Conservation (phyloP, 108 stramenopile species). For the Nitzschia sp. region DNA sequence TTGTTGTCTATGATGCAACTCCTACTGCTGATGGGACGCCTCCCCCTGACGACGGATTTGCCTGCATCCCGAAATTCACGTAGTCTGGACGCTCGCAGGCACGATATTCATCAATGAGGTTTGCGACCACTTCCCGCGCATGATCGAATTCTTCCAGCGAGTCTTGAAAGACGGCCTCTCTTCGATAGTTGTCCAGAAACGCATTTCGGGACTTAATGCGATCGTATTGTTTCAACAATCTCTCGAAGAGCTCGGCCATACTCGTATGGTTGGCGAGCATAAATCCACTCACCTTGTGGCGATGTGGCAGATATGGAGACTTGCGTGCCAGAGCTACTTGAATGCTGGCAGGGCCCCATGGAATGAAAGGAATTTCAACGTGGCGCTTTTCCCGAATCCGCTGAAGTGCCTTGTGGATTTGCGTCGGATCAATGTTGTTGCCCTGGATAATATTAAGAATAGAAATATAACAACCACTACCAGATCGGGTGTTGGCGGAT, state of each 20-base stretch:
- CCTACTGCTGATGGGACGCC: constrained; percentile 12
- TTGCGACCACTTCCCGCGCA: constrained; percentile 93
- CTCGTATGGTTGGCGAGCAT: constrained; percentile 98
- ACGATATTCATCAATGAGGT: constrained; percentile 94
- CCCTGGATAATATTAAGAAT: constrained; percentile 99
- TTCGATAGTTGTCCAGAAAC: constrained; percentile 96
- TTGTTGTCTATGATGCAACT: background rate
- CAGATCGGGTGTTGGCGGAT: constrained; percentile 87
- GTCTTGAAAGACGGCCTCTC: constrained; percentile 96
- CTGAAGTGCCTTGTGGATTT: constrained; percentile 98
- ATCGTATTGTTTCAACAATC: constrained; percentile 91
- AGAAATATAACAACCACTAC: constrained; percentile 94
- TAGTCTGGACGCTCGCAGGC: constrained; percentile 97
- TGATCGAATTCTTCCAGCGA: constrained; percentile 96
- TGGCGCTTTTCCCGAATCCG: constrained; percentile 93
- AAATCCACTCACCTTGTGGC: constrained; percentile 95
- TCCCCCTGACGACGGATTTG: background rate
- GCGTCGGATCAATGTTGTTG: constrained; percentile 94
- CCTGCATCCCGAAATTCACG: constrained; percentile 81
- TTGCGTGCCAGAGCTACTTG: constrained; percentile 98
- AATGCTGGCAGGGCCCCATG: constrained; percentile 98
- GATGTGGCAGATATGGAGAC: constrained; percentile 89
- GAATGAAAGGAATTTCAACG: constrained; percentile 91
- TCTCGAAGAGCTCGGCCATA: constrained; percentile 95
- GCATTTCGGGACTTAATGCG: constrained; percentile 94